Base-by-base conservation (phyloP, 2,329 filamentous ascomycete genomes). In the Teratosphaeria zuluensis region DNA sequence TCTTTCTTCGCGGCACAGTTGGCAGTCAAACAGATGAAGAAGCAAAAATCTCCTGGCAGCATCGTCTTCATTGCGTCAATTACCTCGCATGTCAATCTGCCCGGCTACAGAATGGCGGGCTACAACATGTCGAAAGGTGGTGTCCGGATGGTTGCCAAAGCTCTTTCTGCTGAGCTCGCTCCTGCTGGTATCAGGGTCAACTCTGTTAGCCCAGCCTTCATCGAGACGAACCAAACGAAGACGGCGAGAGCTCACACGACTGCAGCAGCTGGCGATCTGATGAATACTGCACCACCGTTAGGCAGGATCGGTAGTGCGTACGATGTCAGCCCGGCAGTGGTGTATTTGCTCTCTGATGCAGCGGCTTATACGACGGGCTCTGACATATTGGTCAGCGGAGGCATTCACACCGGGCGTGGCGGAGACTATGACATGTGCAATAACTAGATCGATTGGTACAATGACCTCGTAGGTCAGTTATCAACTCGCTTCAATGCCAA, bases 61-160 rank as follows among this genome's bases (percentile, higher is more conserved):
- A 70, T 74, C 54, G 67, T 74, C 35, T 68, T 74, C 59, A 69
- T 74, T 54, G 71, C 69, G 38, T 70, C 67, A 35, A 67, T 73
- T 53, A 69, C 72, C 16, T 69, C 71, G 7, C 67, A 74, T 53
- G 62, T 70, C 59, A 69, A 68, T 46, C 64, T 68, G 9, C 66
- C 65, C 0, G 69, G 65, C 16, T 70, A 72, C 56, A 65, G 66
- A 8, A 72, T 73, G 60, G 62, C 64, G 7, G 66, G 65, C 59
- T 74, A 72, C 66, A 67, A 65, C 46, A 68, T 71, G 51, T 70
- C 68, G 51, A 70, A 68, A 53, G 63, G 64, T 11, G 68, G 65
- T 28, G 61, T 70, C 11, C 61, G 60, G 35, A 65, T 65, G 2
- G 60, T 70, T 6, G 63, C 66, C 51, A 67, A 68, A 42, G 63